Evolutionary conservation across 2,329 filamentous ascomycete genomes (phyloP).

Genomic region (Paradendryphiella salina): DNA sequence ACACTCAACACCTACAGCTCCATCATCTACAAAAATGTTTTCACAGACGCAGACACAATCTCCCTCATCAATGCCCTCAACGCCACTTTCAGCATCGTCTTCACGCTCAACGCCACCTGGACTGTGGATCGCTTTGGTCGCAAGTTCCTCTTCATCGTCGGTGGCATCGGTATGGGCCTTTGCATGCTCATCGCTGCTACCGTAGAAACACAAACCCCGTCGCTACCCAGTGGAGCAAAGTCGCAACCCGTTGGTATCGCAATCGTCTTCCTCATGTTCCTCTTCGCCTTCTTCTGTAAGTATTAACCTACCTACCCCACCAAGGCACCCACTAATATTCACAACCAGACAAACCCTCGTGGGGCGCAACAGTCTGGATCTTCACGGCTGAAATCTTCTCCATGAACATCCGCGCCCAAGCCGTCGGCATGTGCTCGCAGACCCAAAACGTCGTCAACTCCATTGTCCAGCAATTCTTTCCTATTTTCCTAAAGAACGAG

Average conservation of each 20-base stretch:
- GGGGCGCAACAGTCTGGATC: constrained; percentile 72
- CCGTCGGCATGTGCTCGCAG: constrained; percentile 66
- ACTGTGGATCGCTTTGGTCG: constrained; percentile 72
- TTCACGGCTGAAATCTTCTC: constrained; percentile 71
- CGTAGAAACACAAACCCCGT: constrained; percentile 62
- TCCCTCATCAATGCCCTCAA: constrained; percentile 75
- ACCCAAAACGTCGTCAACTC: constrained; percentile 65
- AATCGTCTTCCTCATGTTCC: constrained; percentile 69
- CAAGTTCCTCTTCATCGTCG: constrained; percentile 69
- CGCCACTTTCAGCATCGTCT: constrained; percentile 71
- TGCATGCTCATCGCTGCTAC: constrained; percentile 70
- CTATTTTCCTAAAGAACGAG: constrained; percentile 64
- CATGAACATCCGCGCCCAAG: constrained; percentile 72
- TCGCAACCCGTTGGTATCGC: constrained; percentile 63
- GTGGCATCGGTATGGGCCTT: constrained; percentile 67
- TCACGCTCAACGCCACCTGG: constrained; percentile 74
- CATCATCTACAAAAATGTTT: constrained; percentile 74
- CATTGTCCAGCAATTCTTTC: constrained; percentile 72
- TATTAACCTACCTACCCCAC: constrained; percentile 9
- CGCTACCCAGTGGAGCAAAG: constrained; percentile 56
- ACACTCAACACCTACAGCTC: constrained; percentile 73
- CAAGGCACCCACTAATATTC: constrained; percentile 25
- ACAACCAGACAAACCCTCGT: constrained; percentile 64
- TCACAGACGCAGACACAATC: constrained; percentile 59
- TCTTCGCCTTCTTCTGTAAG: constrained; percentile 66